Percentiles rank a stretch among this genome's conserved stretches.
Evolutionary conservation across 257 asterid species (phyloP).

Genomic region (Primulina huaijiensis): DNA sequence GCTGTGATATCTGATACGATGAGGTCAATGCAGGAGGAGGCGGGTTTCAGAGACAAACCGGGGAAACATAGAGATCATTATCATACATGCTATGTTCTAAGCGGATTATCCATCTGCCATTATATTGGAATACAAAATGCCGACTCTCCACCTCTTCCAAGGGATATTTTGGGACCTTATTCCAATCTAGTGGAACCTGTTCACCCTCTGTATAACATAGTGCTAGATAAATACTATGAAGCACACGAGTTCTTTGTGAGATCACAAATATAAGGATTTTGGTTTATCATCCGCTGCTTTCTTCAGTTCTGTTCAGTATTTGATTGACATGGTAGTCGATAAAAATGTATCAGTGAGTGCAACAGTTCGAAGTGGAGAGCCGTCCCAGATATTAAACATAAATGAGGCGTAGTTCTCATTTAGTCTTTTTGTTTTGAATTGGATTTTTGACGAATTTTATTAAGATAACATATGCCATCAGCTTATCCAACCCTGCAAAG

Average conservation of each 20-base stretch:
- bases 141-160: conserved; percentile 58
- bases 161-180: conserved; percentile 73
- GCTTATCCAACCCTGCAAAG: too few relatives aligned
- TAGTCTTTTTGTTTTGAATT: too few relatives aligned
- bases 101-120: conserved; percentile 86
- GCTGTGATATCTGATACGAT: conserved; percentile 16
- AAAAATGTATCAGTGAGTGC: not conserved
- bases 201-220: conserved; percentile 74
- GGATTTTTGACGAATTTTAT: too few relatives aligned
- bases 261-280: conserved; percentile 13
- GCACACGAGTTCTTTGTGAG: conserved; percentile 52
- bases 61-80: conserved; percentile 86
- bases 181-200: conserved; percentile 70
- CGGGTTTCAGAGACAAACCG: conserved; percentile 94
- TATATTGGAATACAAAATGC: conserved; percentile 41
- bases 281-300: not conserved
- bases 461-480: too few relatives aligned
- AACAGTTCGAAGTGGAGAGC: too few relatives aligned
- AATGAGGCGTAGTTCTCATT: not conserved
- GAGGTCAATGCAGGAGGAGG: conserved; percentile 60
- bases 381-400: not conserved
- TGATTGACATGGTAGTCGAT: not conserved
- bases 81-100: conserved; percentile 88
- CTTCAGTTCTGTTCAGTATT: not conserved
- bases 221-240: conserved; percentile 62